Base-by-base conservation (phyloP, 2,329 filamentous ascomycete genomes). In the Penicillium oxalicum region DNA sequence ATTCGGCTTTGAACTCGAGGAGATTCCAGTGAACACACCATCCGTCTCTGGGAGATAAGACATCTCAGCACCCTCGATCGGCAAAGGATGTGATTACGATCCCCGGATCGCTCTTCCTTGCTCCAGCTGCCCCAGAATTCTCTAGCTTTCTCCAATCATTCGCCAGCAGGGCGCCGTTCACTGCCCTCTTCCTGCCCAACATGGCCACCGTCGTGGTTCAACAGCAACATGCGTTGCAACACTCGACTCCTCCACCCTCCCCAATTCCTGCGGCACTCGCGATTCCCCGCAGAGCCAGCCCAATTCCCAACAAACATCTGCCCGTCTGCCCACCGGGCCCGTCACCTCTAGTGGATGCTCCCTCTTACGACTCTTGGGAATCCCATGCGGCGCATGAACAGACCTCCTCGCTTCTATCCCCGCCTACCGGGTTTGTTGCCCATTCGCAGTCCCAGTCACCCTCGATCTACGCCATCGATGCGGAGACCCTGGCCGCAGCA, bases 321-420 rank as follows among this genome's bases (percentile, higher is more conserved):
- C 90, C 91, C n/a, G 75, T 85, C 59, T 95, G 89, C 70, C 86
- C 89, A n/a, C 82, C 90, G 1, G 90, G 90, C 1, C 85, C 88
- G 53, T 81, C 74, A 47, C 68, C 72, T 32, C 29, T 32, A 45
- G 76, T 79, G 41, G 77, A 53, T 9, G 9, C 79, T 59, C 83
- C 83, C 29, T 82, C 83, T 42, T 82, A 82, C 6, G 76, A 81
- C 12, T 89, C 88, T 25, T 86, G 82, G 3, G 77, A 40, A 6
- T 77, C 1, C 67, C 82, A 11, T 78, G 79, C 44, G 45, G 66
- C 78, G 40, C 73, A 72, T 37, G 67, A 78, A 40, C 75, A 79
- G 51, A 80, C 81, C 39, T 77, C 77, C 8, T 94, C 90, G 3
- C 74, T 91, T 33, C 77, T 94, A 4, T 83, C 85, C 63, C 91